Evolutionary conservation across 2,329 filamentous ascomycete species (phyloP).

Genomic region (Penicillium polonicum): DNA sequence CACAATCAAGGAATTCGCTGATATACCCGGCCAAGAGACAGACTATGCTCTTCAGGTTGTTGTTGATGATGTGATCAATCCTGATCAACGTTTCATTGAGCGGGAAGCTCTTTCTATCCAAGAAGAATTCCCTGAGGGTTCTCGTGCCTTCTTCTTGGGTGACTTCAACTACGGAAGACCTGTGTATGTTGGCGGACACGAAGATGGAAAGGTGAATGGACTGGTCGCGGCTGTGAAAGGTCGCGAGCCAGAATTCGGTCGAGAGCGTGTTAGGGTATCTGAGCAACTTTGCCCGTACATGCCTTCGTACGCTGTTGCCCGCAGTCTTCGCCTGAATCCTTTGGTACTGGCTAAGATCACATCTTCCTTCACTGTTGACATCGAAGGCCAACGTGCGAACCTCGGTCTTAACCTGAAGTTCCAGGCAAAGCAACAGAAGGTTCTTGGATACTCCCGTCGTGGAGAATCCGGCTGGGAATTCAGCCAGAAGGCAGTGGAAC

Average conservation of each 20-base stretch:
- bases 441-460: conserved; percentile 90
- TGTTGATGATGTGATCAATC: conserved; percentile 85
- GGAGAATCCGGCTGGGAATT: conserved; percentile 91
- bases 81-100: conserved; percentile 91
- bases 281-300: conserved; percentile 73
- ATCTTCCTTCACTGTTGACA: conserved; percentile 82
- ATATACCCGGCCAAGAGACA: conserved; percentile 79
- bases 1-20: conserved; percentile 86
- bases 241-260: conserved; percentile 79
- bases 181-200: conserved; percentile 75
- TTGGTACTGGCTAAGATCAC: conserved; percentile 93
- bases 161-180: conserved; percentile 91
- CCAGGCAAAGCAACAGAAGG: conserved; percentile 91
- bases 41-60: conserved; percentile 90
- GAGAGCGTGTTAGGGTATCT: conserved; percentile 67
- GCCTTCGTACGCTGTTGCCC: conserved; percentile 86
- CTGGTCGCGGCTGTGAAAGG: conserved; percentile 70
- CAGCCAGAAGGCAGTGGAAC: conserved; percentile 74
- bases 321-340: conserved; percentile 75
- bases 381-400: conserved; percentile 81
- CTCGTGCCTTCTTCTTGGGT: conserved; percentile 87
- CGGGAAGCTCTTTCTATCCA: conserved; percentile 81
- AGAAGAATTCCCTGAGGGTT: conserved; percentile 82
- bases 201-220: conserved; percentile 72
- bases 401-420: conserved; percentile 96